Base-by-base conservation (phyloP, 106 monocot genomes). In the Allium fistulosum region DNA sequence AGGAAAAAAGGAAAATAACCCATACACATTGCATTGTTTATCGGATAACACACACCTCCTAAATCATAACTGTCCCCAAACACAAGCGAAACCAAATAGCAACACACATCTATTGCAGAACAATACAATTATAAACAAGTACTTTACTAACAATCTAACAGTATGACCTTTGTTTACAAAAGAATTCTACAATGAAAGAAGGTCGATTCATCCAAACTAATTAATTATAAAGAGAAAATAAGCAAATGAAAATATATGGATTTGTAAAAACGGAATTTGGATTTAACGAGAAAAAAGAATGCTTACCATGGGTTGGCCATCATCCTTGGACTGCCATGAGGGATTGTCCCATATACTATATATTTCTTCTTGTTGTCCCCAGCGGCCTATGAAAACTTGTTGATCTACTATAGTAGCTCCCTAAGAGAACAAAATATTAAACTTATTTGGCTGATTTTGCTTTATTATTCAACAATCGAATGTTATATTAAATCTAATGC, bases 341-440 rank as follows among this genome's bases (percentile, higher is more conserved):
- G 88, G 68, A 10, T 27, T 71, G 57, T 79, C 59, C 95, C 95
- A 96, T 46, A 96, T 74, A 76, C 77, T 80, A 58, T 65, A 77
- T 27, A 84, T 13, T 66, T 87, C 90, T 28, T 84, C 81, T 63
- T 74, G 14, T 5, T 83, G 74, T 67, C 97, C 97, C 97, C 92
- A 93, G 14, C 71, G 82, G 65, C 77, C 67, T 65, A 99, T 87
- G 76, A 84, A 99, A 51, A 99, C 92, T 62, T 61, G 89, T 74
- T 99, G 97, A 81, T 93, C 97, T 45, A 89, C 65, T 66, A 99
- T 92, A 11, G 82, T 90, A 17, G 97, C 89, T 51, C 97, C 92
- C 97, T 99, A 83, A 72, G 48, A 80, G 57, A 77, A 74, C 63
- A 10, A 72, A n/a, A 77, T n/a, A 1, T 65, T 49, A 37, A 12